Base-by-base conservation (phyloP, 257 asterid species). In the Solanum etuberosum region DNA sequence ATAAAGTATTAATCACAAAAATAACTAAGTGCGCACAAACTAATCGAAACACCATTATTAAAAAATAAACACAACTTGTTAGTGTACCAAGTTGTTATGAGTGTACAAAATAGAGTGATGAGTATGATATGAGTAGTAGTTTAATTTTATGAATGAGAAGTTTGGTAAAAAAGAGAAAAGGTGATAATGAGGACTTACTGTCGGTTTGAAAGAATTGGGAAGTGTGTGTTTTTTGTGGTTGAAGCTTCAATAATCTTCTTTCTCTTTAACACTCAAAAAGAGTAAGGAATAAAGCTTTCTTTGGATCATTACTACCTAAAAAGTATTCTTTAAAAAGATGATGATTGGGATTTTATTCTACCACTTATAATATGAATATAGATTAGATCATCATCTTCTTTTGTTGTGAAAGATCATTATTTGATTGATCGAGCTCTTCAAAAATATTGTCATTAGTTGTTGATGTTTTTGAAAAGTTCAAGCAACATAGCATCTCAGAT, bases 151-250 rank as follows among this genome's bases (percentile, higher is more conserved):
- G 86, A 90, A 92, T 90, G 86, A 82, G 89, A 89, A 85, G 92
- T 95, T 93, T 90, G 86, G 89, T 23, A 87, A 89, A 92, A 70
- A 93, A 91, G 94, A 88, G 91, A 86, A 88, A 91, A 90, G 85
- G 84, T 29, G 74, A 89, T 73, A 86, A 54, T 81, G 90, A 80
- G 88, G 94, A 92, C 94, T 90, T 88, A 74, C 89, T 94, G 97
- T 94, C 94, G 93, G 92, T 92, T 93, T 93, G 94, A 93, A 93
- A 93, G 94, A 92, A 88, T 92, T 90, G 97, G 94, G 93, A 94
- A 92, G 77, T 89, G 96, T 92, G 92, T 88, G 35, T 51, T 88
- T 74, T 86, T 86, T 86, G 84, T 48, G 73, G 18, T 86, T 86
- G 84, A 86, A 86, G 88, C 84, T 86, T 86, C 88, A 67, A 29